These are phyloP conservation scores for Meira miltonrushii DNA, from an alignment of 1,284 basidiomycete genomes.

Conservation along the genomic window DNA sequence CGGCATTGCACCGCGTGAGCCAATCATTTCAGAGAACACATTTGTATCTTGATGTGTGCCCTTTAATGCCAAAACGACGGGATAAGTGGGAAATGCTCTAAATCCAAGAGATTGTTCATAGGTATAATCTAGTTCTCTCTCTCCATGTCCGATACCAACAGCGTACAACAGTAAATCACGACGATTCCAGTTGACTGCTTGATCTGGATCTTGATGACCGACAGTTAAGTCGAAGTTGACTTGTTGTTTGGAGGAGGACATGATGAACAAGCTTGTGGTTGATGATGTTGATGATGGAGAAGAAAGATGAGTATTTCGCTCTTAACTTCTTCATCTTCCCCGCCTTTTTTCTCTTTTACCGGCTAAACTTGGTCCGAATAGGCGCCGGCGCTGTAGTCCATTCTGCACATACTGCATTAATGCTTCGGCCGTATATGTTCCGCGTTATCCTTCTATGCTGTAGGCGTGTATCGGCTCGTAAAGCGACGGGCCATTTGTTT, in stretches of 20 bases:
- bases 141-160: slow-evolving; percentile 44
- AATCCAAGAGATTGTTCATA: slow-evolving; percentile 49
- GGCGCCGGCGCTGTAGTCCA: too few species aligned
- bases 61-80: slow-evolving; percentile 50
- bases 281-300: too few species aligned
- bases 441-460: too few species aligned
- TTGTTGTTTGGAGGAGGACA: not conserved
- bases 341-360: too few species aligned
- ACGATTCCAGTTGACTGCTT: slow-evolving; percentile 52
- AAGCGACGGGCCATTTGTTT: too few species aligned
- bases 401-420: too few species aligned
- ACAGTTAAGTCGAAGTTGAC: slow-evolving; percentile 43
- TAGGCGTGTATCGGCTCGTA: too few species aligned
- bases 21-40: slow-evolving; percentile 47
- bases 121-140: slow-evolving; percentile 49
- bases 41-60: slow-evolving; percentile 37
- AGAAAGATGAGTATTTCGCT: too few species aligned
- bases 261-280: too few species aligned
- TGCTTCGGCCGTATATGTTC: too few species aligned
- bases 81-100: slow-evolving; percentile 52
- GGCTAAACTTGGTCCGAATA: too few species aligned
- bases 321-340: too few species aligned
- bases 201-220: slow-evolving; percentile 41
- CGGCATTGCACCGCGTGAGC: slow-evolving; percentile 20
- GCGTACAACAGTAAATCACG: slow-evolving; percentile 51